phyloP scores from a whole-genome alignment of 331 rosid genomes.

The Stylosanthes scabra region DNA sequence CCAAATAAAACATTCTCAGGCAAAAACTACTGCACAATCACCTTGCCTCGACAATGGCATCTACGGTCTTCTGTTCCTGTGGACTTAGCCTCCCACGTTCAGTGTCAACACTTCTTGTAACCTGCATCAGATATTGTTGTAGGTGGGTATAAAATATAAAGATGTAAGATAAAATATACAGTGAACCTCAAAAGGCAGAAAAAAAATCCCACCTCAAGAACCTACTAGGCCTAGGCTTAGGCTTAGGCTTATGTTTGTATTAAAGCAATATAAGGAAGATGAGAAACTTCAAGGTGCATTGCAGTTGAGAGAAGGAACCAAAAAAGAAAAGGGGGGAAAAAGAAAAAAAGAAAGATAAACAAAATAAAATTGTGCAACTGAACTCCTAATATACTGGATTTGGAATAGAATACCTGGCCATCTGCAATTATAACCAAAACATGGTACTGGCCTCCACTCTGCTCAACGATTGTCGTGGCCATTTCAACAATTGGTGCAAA shows the following conservation, averaged over 20 bases:
- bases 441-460: constrained; percentile 93
- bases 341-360: no score
- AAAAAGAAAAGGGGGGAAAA: no score
- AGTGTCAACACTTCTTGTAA: constrained; percentile 67
- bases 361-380: no score
- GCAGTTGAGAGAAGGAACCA: no score
- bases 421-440: constrained; percentile 91
- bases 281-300: no score
- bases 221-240: no score
- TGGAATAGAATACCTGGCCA: constrained; percentile 73
- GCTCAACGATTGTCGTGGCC: constrained; percentile 93
- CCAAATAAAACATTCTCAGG: constrained; percentile 2
- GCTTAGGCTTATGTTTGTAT: no score
- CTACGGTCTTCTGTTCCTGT: constrained; percentile 83
- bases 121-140: constrained; percentile 35
- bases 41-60: constrained; percentile 95
- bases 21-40: constrained; percentile 39
- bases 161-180: no score
- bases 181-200: no score
- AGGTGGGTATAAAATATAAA: background rate
- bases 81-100: constrained; percentile 72
- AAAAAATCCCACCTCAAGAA: no score
- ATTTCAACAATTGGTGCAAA: constrained; percentile 92
- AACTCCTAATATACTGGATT: background rate
- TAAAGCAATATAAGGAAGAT: no score